phyloP scores from a whole-genome alignment of 2,329 filamentous ascomycete species.

The Fusarium sp. region DNA sequence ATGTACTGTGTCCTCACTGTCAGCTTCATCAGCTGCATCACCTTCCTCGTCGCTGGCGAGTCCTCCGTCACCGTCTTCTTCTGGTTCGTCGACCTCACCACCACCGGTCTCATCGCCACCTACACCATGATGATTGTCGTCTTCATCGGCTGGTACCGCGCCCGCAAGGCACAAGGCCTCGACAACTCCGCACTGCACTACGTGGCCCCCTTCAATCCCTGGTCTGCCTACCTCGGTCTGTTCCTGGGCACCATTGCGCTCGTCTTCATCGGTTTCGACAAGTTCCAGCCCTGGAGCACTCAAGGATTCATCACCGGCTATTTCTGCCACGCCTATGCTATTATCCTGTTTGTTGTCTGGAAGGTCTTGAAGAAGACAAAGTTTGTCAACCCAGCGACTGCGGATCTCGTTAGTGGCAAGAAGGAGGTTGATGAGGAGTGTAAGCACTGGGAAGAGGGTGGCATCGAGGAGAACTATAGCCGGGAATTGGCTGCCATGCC shows the following conservation, averaged over 20 bases:
- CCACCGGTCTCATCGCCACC: conserved; percentile 69
- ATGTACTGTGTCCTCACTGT: conserved; percentile 66
- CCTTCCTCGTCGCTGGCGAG: conserved; percentile 63
- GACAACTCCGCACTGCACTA: conserved; percentile 64
- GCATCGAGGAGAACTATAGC: conserved; percentile 61
- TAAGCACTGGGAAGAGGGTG: conserved; percentile 59
- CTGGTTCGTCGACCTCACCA: conserved; percentile 68
- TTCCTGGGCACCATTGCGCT: conserved; percentile 62
- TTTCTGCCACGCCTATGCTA: conserved; percentile 66
- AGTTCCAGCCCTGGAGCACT: conserved; percentile 64
- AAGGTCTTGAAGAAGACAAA: conserved; percentile 64
- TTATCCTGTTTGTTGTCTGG: conserved; percentile 66
- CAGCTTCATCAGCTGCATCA: conserved; percentile 62
- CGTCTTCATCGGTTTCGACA: conserved; percentile 69
- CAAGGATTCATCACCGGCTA: conserved; percentile 67
- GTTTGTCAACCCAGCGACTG: conserved; percentile 42
- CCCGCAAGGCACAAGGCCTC: conserved; percentile 63
- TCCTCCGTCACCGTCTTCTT: conserved; percentile 63
- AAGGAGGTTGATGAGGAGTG: conserved; percentile 73
- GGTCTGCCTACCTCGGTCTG: conserved; percentile 64
- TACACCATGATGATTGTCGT: conserved; percentile 61
- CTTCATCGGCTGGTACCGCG: conserved; percentile 62
- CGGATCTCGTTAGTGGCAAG: conserved; percentile 63
- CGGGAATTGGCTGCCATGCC: conserved; percentile 54
- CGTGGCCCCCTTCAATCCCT: conserved; percentile 64